Evolutionary conservation across 106 monocot genomes (phyloP).

Genomic region (Dioscorea dumetorum): DNA sequence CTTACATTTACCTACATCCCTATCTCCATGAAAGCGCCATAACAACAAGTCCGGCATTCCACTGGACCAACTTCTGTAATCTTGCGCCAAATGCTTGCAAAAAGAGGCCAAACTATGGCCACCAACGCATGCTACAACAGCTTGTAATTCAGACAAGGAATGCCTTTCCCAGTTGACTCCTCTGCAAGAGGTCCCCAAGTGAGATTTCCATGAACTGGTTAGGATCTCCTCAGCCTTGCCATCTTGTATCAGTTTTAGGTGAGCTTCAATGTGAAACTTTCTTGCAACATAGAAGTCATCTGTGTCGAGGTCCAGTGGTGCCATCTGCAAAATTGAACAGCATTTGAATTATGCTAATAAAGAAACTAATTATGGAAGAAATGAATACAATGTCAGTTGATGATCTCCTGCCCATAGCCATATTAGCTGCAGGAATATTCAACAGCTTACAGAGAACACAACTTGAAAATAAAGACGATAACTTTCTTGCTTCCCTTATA

Average conservation of each 20-base stretch:
- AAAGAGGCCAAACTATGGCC: constrained; percentile 53
- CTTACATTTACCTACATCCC: constrained; percentile 57
- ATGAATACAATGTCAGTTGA: no score
- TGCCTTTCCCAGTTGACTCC: constrained; percentile 84
- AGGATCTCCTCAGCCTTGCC: constrained; percentile 83
- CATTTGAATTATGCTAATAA: no score
- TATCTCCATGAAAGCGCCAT: constrained; percentile 70
- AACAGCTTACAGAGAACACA: no score
- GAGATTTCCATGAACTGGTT: constrained; percentile 70
- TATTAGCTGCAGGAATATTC: no score
- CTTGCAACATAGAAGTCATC: constrained; percentile 76
- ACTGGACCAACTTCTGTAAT: constrained; percentile 82
- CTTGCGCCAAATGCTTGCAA: constrained; percentile 56
- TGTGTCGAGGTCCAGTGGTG: constrained; percentile 77
- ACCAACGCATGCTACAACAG: constrained; percentile 64
- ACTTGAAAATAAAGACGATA: no score
- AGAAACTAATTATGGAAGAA: no score
- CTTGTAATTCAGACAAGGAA: constrained; percentile 65
- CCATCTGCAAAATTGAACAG: constrained; percentile 31
- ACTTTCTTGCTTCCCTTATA: no score
- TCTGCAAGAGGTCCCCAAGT: constrained; percentile 55
- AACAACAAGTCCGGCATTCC: constrained; percentile 92
- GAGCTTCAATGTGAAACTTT: constrained; percentile 51
- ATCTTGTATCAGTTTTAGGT: constrained; percentile 50
- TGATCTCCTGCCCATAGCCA: no score